phyloP scores from a whole-genome alignment of 768 basidiomycete genomes.

The Suillus alpinus region DNA sequence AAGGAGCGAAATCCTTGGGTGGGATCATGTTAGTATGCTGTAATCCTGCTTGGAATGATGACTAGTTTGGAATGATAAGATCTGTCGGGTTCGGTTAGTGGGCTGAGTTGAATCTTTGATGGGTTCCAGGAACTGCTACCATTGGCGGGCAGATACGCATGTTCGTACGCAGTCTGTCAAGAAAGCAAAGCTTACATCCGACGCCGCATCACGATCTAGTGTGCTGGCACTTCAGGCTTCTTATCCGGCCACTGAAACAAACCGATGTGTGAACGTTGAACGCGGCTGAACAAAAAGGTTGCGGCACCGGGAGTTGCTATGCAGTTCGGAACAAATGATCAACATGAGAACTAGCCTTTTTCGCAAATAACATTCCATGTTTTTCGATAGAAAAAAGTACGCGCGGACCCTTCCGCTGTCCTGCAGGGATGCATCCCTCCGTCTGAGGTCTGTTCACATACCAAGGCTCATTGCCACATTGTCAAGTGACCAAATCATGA shows the following conservation, averaged over 20 bases:
- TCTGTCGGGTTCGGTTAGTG: constrained; percentile 9
- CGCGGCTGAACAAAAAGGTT: constrained; percentile 5
- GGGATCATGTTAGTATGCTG: constrained; percentile 7
- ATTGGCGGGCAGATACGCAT: constrained; percentile 1
- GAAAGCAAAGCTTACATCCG: neutral
- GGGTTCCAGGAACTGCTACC: constrained; percentile 8
- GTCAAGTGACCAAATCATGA: neutral
- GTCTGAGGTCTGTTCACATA: neutral
- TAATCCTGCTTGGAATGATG: constrained; percentile 2
- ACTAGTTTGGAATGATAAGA: constrained; percentile 12
- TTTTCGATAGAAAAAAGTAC: constrained; percentile 8
- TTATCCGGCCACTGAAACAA: neutral
- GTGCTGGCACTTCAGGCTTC: neutral
- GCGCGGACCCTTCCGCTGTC: neutral
- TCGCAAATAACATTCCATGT: constrained; percentile 9
- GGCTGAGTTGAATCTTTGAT: constrained; percentile 14
- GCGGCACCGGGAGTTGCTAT: constrained; percentile 28
- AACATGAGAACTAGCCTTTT: constrained; percentile 24
- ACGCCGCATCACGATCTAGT: neutral
- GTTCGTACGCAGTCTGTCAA: neutral
- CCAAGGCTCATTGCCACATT: neutral
- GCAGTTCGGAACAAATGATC: constrained; percentile 26
- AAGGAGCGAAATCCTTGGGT: neutral
- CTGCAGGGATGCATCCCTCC: neutral
- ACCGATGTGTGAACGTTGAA: neutral